Conservation (phyloP, 2,329 filamentous ascomycete genomes). For the Scedosporium aurantiacum region DNA sequence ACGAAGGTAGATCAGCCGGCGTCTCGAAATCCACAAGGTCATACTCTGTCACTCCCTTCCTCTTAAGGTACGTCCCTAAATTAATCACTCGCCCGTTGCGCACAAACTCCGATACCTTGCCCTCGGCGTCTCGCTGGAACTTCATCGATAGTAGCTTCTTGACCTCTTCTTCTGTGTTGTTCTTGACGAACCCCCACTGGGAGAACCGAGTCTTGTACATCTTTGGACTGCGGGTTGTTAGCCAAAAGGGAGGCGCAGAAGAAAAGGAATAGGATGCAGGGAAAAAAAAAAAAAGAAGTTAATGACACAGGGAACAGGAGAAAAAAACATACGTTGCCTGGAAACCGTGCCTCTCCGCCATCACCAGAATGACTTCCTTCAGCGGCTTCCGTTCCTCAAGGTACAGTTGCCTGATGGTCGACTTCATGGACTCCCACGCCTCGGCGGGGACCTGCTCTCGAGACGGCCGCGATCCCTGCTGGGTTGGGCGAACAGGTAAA, state of each 20-base stretch:
- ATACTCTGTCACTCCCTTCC: conserved; percentile 42
- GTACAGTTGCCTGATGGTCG: conserved; percentile 32
- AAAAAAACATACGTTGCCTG: conserved; percentile 34
- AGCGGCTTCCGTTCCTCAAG: conserved; percentile 37
- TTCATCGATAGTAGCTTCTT: conserved; percentile 39
- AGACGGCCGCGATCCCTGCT: conserved; percentile 11
- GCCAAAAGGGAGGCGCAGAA: background rate
- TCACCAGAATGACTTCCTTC: conserved; percentile 41
- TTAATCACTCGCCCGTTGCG: conserved; percentile 41
- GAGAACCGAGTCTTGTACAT: conserved; percentile 47
- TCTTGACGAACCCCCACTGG: conserved; percentile 44
- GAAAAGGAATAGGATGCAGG: background rate
- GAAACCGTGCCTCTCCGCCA: conserved; percentile 36
- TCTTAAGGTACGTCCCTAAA: conserved; percentile 39
- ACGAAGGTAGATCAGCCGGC: conserved; percentile 28
- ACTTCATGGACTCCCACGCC: conserved; percentile 36
- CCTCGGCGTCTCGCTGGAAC: conserved; percentile 39
- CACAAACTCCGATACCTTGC: conserved; percentile 41
- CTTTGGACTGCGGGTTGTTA: conserved; percentile 28
- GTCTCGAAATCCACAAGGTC: conserved; percentile 36
- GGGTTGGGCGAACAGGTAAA: conserved; percentile 3
- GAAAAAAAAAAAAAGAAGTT: background rate
- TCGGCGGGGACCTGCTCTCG: conserved; percentile 33
- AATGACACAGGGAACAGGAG: background rate
- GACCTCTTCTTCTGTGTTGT: conserved; percentile 42